A percentile compares a stretch with the other conserved stretches of the same genome.
Evolutionary conservation across 345 rosid species (phyloP).

Genomic region (Brassica incana): DNA sequence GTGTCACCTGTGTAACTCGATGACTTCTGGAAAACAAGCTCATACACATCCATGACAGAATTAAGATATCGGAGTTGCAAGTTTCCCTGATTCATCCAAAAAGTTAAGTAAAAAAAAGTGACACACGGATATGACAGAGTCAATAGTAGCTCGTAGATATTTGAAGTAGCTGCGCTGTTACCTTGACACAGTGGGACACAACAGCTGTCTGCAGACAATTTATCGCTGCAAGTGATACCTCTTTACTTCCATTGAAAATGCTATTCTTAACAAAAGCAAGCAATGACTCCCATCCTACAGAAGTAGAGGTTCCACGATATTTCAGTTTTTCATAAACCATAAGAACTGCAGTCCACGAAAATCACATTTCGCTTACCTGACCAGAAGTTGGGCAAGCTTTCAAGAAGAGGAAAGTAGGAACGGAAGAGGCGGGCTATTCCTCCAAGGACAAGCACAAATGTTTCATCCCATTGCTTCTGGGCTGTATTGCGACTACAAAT

Average conservation of each 20-base stretch:
- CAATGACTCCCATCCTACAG: slow-evolving; percentile 91
- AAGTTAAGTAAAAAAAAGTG: neutral
- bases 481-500: slow-evolving; percentile 89
- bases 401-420: slow-evolving; percentile 87
- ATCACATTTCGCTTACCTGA: slow-evolving; percentile 55
- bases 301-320: slow-evolving; percentile 16
- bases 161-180: slow-evolving; percentile 34
- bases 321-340: slow-evolving; percentile 8
- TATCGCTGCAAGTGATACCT: slow-evolving; percentile 90
- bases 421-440: slow-evolving; percentile 94
- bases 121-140: slow-evolving; percentile 3
- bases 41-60: slow-evolving; percentile 80
- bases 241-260: slow-evolving; percentile 85
- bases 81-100: slow-evolving; percentile 31
- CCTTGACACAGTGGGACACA: slow-evolving; percentile 78
- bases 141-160: neutral
- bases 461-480: slow-evolving; percentile 99
- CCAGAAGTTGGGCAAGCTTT: slow-evolving; percentile 76
- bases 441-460: slow-evolving; percentile 89
- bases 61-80: slow-evolving; percentile 74
- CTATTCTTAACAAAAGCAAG: slow-evolving; percentile 72
- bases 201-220: slow-evolving; percentile 85
- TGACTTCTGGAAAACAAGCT: slow-evolving; percentile 72
- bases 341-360: neutral
- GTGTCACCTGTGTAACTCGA: slow-evolving; percentile 57